Evolutionary conservation across 176 grass and related monocot genomes (phyloP).

Genomic region (Eleusine indica): DNA sequence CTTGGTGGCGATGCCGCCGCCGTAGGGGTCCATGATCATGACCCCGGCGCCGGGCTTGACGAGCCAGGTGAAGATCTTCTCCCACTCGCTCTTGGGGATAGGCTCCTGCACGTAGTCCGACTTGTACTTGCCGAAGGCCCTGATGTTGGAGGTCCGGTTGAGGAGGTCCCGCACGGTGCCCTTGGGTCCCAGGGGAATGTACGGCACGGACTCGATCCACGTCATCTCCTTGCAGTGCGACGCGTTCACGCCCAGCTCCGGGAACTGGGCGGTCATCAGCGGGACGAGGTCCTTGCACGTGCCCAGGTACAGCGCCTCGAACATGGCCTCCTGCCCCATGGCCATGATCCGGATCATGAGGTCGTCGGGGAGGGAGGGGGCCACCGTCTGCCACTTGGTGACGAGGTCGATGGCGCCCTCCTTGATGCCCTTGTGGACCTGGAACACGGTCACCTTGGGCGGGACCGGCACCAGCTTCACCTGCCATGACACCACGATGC

Average conservation of each 20-base stretch:
- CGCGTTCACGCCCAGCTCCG: slow-evolving; percentile 45
- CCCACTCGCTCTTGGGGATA: slow-evolving; percentile 43
- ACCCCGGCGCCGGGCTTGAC: slow-evolving; percentile 29
- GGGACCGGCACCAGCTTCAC: slow-evolving; percentile 42
- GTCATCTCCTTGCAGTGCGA: slow-evolving; percentile 57
- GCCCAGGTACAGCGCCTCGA: slow-evolving; percentile 44
- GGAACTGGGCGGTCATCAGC: slow-evolving; percentile 35
- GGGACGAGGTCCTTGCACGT: slow-evolving; percentile 14
- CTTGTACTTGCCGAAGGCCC: slow-evolving; percentile 48
- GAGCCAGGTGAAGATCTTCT: slow-evolving; percentile 51
- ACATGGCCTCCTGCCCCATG: slow-evolving; percentile 15
- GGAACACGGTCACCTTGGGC: slow-evolving; percentile 43
- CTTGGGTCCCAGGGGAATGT: slow-evolving; percentile 40
- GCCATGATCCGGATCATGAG: slow-evolving; percentile 25
- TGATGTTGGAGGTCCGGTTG: slow-evolving; percentile 35
- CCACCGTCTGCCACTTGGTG: slow-evolving; percentile 39
- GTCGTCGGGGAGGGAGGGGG: slow-evolving; percentile 25
- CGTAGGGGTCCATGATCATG: slow-evolving; percentile 54
- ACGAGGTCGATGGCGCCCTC: slow-evolving; percentile 36
- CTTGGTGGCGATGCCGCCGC: slow-evolving; percentile 49
- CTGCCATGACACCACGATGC: slow-evolving; percentile 46
- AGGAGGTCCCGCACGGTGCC: slow-evolving; percentile 42
- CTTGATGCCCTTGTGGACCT: slow-evolving; percentile 16
- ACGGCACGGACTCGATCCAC: slow-evolving; percentile 51
- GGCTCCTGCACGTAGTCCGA: slow-evolving; percentile 61